These are phyloP conservation scores for Salinomyces thailandicus DNA, from an alignment of 2,329 filamentous ascomycete species.

Conservation along the genomic window DNA sequence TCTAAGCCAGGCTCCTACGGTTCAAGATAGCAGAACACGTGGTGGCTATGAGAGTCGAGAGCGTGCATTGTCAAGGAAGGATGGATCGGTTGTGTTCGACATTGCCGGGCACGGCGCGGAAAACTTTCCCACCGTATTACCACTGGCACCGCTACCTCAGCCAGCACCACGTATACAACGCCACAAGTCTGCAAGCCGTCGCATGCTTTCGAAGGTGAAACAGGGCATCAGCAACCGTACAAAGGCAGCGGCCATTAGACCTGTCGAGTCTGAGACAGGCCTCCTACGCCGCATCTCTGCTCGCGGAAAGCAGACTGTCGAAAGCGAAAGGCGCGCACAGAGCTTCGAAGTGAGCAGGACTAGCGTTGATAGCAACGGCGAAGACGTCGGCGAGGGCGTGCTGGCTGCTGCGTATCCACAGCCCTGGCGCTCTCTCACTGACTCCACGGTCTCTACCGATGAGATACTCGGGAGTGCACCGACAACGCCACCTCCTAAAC, in stretches of 20 bases:
- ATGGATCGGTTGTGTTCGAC: too few species aligned
- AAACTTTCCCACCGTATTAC: background rate
- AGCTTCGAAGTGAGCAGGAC: constrained; percentile 20
- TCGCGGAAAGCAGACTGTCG: constrained; percentile 15
- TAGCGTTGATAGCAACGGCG: constrained; percentile 17
- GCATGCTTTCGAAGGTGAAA: constrained; percentile 27
- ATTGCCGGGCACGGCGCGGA: background rate
- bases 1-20: too few species aligned
- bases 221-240: constrained; percentile 22
- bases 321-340: constrained; percentile 14
- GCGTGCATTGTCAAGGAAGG: too few species aligned
- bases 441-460: constrained; percentile 19
- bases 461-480: constrained; percentile 10
- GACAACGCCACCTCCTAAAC: background rate
- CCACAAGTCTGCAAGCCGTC: constrained; percentile 25
- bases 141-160: background rate
- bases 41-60: too few species aligned
- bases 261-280: constrained; percentile 18
- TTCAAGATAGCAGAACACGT: too few species aligned
- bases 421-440: constrained; percentile 16
- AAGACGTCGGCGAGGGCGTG: constrained; percentile 5
- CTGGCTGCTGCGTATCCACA: background rate
- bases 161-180: constrained; percentile 11
- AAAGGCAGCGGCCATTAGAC: constrained; percentile 16
- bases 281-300: constrained; percentile 22